phyloP scores from a whole-genome alignment of 495 filamentous ascomycete species.

The Tuber brumale region DNA sequence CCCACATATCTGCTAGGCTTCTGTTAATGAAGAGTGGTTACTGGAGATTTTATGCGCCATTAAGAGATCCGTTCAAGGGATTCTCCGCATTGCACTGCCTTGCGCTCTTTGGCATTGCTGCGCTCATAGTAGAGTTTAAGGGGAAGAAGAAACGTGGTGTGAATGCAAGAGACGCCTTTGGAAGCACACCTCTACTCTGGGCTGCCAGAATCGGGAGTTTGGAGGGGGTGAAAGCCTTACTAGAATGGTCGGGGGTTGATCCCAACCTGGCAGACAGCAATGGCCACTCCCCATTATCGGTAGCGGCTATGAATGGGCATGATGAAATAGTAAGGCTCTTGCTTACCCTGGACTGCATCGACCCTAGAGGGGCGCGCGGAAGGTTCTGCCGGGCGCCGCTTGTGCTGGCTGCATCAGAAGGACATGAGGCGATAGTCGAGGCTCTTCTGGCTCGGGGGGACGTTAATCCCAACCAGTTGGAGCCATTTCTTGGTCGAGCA shows the following conservation, averaged over 20 bases:
- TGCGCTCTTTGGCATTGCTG: background rate
- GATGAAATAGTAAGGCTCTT: slow-evolving; percentile 39
- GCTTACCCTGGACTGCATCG: slow-evolving; percentile 8
- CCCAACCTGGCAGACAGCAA: background rate
- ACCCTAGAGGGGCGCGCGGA: slow-evolving; percentile 5
- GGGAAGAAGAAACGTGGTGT: background rate
- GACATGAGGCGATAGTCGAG: slow-evolving; percentile 37
- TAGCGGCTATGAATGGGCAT: slow-evolving; percentile 39
- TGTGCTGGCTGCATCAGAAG: slow-evolving; percentile 36
- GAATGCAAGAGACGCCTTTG: background rate
- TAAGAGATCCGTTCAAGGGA: background rate
- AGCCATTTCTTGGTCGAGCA: slow-evolving; percentile 22
- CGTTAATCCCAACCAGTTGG: slow-evolving; percentile 14
- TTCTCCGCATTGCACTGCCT: background rate
- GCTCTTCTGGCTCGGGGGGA: slow-evolving; percentile 26
- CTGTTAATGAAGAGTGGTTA: background rate
- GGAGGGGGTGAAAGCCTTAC: background rate
- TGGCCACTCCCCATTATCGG: slow-evolving; percentile 25
- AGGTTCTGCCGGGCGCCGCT: slow-evolving; percentile 24
- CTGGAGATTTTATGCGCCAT: background rate
- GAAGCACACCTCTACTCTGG: background rate
- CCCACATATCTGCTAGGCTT: background rate
- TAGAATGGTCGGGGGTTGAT: background rate
- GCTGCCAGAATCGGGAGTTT: background rate
- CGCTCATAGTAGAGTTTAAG: background rate